Base-by-base conservation (phyloP, 805 yeast genomes). In the Wickerhamomyces tratensis region DNA sequence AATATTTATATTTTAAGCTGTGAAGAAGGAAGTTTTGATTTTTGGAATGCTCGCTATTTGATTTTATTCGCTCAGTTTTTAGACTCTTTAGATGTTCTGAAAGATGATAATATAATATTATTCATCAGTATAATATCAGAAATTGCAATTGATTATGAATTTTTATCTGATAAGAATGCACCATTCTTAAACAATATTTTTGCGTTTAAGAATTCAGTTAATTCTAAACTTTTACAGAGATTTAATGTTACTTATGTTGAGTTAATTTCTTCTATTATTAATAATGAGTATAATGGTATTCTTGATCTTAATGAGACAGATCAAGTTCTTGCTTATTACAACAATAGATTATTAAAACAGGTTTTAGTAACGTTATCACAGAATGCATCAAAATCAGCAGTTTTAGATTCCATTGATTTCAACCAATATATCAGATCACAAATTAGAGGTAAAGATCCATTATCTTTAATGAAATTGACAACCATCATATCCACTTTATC, bases 61-160 rank as follows among this genome's bases (percentile, higher is more conserved):
- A 41, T 64, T 10, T 51, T 50, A 25, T 53, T 50, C 39, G 60
- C 54, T 11, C 35, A 42, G 6, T 60, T 66, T 40, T 25, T 66
- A 26, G 53, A 53, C 33, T 15, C 39, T 0, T 25, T 63, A 11
- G 13, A 53, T 5, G 15, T 39, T 4, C 41, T 40, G 11, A n/a
- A 47, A 4, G 55, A 56, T 8, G 42, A 46, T 14, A 48, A 50
- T 1, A n/a, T 47, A 1, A 2, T 52, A 11, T n/a, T 55, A 2
- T 59, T 61, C 14, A 39, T 68, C n/a, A 54, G 65, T 5, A 40
- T 69, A 33, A 33, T 64, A 5, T 51, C 61, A 7, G 73, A 71
- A 44, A 44, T 68, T 4, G 60, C 63, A 0, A 45, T 49, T 13
- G 77, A 74, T 46, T 64, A 53, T 45, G 61, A 61, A 30, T 67